Conservation (phyloP, 176 grass and related monocot species). For the Musa acuminata region DNA sequence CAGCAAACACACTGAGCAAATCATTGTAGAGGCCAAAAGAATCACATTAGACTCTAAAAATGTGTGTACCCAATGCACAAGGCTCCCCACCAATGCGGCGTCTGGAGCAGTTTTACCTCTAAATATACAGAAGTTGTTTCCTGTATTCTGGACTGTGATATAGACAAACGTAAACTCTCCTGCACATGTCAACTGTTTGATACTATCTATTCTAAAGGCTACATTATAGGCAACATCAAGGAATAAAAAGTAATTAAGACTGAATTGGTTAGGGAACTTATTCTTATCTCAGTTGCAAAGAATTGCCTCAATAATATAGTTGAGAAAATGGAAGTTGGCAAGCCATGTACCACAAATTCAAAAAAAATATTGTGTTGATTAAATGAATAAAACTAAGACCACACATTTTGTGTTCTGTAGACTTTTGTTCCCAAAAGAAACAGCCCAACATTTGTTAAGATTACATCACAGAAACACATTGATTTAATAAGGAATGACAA, state of each 20-base stretch:
- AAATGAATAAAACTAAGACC: background rate
- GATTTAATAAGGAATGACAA: slow-evolving; percentile 2
- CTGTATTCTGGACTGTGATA: too few relatives aligned
- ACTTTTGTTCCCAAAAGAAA: background rate
- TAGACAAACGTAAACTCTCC: background rate
- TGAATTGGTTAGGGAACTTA: background rate
- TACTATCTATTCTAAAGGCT: background rate
- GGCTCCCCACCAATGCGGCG: too few relatives aligned
- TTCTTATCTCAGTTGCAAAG: background rate
- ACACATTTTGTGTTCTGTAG: too few relatives aligned
- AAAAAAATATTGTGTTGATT: background rate
- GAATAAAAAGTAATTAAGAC: background rate
- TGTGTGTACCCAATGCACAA: too few relatives aligned
- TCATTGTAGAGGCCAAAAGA: too few relatives aligned
- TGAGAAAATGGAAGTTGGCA: background rate
- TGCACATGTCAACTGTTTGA: background rate
- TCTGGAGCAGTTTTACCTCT: too few relatives aligned
- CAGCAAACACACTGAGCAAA: too few relatives aligned
- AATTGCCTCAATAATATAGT: background rate
- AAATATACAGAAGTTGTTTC: too few relatives aligned
- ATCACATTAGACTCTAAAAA: too few relatives aligned
- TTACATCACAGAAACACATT: slow-evolving; percentile 1
- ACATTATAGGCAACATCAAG: background rate
- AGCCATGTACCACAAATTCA: background rate
- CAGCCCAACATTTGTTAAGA: background rate